phyloP scores from a whole-genome alignment of 805 yeast species.

The Metschnikowia cerradonensis region DNA sequence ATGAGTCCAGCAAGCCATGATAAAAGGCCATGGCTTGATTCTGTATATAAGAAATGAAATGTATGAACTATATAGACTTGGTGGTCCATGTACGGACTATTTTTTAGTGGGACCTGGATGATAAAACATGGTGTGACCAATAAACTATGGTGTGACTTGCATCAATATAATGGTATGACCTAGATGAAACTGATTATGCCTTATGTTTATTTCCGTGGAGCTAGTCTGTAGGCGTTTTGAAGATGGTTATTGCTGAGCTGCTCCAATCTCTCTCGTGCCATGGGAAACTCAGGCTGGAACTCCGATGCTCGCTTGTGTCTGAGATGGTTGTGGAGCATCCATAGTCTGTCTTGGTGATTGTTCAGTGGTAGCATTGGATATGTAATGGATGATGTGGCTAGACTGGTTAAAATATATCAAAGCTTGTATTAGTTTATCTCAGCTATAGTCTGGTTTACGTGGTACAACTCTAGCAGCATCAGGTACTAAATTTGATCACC shows the following conservation, averaged over 20 bases:
- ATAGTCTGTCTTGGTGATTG: slow-evolving; percentile 15
- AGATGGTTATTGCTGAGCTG: neutral
- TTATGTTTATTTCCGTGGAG: neutral
- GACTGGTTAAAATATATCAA: neutral
- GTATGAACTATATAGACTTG: neutral
- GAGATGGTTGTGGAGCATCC: slow-evolving; percentile 19
- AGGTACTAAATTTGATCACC: slow-evolving; percentile 1
- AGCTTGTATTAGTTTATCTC: neutral
- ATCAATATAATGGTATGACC: neutral
- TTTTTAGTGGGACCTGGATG: too few species aligned
- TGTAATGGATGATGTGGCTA: neutral
- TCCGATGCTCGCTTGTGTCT: slow-evolving; percentile 12
- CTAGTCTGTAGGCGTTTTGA: neutral
- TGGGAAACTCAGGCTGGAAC: slow-evolving; percentile 17
- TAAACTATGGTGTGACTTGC: too few species aligned
- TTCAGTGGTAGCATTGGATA: slow-evolving; percentile 7
- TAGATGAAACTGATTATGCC: neutral
- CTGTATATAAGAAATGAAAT: neutral
- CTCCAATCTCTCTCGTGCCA: slow-evolving; percentile 1
- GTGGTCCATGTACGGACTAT: too few species aligned
- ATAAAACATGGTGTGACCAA: too few species aligned
- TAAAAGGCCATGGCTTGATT: neutral
- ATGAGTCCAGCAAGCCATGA: neutral
- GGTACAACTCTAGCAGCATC: neutral
- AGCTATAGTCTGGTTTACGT: neutral